phyloP scores from a whole-genome alignment of 768 basidiomycete genomes.

The Kwoniella europaea region DNA sequence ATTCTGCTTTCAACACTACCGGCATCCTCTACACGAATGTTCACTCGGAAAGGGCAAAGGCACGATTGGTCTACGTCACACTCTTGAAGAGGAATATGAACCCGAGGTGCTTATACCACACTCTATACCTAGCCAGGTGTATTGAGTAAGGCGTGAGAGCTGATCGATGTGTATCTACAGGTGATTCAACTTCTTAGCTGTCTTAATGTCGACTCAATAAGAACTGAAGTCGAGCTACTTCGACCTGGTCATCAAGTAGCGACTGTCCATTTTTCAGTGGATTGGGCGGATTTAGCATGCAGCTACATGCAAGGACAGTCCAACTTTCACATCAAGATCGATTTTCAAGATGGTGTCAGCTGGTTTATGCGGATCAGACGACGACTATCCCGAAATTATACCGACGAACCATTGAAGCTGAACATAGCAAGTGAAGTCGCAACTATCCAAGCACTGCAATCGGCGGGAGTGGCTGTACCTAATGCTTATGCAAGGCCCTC shows the following conservation, averaged over 20 bases:
- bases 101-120: not conserved
- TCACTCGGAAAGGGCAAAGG: not conserved
- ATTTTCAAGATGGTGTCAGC: slow-evolving; percentile 24
- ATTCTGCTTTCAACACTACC: not conserved
- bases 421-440: slow-evolving; percentile 26
- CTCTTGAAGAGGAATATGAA: not conserved
- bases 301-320: not conserved
- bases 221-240: slow-evolving; percentile 7
- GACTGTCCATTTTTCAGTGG: not conserved
- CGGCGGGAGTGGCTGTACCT: slow-evolving; percentile 18
- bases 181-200: not conserved
- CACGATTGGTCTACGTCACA: not conserved
- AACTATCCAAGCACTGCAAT: slow-evolving; percentile 16
- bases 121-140: too few relatives aligned
- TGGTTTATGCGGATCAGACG: slow-evolving; percentile 25
- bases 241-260: not conserved
- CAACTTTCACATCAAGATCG: slow-evolving; percentile 24
- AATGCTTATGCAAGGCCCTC: not conserved
- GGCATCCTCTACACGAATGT: not conserved
- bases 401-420: not conserved
- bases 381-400: not conserved
- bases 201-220: not conserved
- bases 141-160: not conserved
- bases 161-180: not conserved
- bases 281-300: not conserved